Percentiles rank a stretch among this genome's conserved stretches.
These are phyloP conservation scores for Metschnikowia reukaufii DNA, from an alignment of 805 yeast genomes.

Conservation along the genomic window DNA sequence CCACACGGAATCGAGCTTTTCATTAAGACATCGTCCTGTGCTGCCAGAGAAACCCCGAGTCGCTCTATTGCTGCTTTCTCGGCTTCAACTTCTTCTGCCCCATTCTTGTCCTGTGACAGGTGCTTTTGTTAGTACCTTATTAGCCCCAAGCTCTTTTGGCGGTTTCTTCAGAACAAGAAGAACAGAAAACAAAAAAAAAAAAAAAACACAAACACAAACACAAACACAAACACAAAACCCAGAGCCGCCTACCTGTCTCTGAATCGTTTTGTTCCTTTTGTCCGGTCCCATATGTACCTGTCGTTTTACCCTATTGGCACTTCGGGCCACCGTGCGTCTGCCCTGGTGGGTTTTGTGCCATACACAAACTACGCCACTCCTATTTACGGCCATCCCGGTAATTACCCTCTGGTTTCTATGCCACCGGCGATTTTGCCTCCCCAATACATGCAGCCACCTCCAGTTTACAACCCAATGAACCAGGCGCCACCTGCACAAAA, in stretches of 20 bases:
- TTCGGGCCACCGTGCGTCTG: constrained; percentile 39
- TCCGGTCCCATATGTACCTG: constrained; percentile 10
- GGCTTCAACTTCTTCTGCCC: constrained; percentile 8
- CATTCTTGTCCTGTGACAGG: constrained; percentile 5
- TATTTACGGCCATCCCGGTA: constrained; percentile 4
- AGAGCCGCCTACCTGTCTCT: not conserved
- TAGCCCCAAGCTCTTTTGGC: not conserved
- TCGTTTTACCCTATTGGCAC: constrained; percentile 30
- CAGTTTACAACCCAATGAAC: constrained; percentile 2
- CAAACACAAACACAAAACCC: not conserved
- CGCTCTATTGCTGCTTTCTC: constrained; percentile 7
- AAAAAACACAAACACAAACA: not conserved
- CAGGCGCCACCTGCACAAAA: not conserved
- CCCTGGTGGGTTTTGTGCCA: constrained; percentile 24
- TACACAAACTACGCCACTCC: constrained; percentile 22
- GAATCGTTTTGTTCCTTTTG: not conserved
- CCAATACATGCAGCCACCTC: constrained; percentile 16
- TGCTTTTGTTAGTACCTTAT: constrained; percentile 14
- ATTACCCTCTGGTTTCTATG: constrained; percentile 4
- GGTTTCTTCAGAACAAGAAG: not conserved
- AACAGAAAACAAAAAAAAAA: not conserved
- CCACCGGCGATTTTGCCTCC: constrained; percentile 15
- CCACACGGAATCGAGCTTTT: constrained; percentile 35
- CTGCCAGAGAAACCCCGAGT: constrained; percentile 11
- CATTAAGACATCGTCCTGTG: constrained; percentile 36